These are phyloP conservation scores for Suhomyces emberorum DNA, from an alignment of 805 yeast genomes.

Conservation along the genomic window DNA sequence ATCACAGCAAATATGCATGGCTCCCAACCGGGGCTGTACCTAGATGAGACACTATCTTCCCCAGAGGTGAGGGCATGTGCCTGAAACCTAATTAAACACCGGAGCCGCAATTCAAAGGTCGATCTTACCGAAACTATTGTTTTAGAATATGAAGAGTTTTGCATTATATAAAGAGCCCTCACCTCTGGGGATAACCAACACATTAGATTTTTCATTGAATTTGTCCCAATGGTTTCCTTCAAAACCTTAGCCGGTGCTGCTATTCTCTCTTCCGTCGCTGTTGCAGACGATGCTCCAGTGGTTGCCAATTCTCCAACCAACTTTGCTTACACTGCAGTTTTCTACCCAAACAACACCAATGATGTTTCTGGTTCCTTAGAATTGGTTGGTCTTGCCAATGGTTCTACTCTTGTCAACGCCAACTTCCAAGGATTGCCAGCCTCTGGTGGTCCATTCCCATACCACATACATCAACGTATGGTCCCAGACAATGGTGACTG, in stretches of 20 bases:
- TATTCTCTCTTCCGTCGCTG: conserved; percentile 14
- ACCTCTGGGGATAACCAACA: no score
- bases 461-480: conserved; percentile 37
- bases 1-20: no score
- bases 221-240: conserved; percentile 10
- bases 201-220: no score
- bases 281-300: conserved; percentile 23
- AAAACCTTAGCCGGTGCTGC: conserved; percentile 4
- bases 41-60: no score
- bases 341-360: conserved; percentile 15
- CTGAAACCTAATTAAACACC: no score
- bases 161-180: no score
- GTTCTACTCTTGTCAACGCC: conserved; percentile 32
- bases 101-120: no score
- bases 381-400: conserved; percentile 28
- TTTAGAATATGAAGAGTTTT: no score
- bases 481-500: conserved; percentile 35
- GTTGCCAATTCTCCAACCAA: conserved; percentile 28
- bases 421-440: conserved; percentile 31
- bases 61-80: no score
- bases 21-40: no score
- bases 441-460: conserved; percentile 37
- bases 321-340: conserved; percentile 27
- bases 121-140: no score
- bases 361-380: conserved; percentile 26